These are phyloP conservation scores for Cinnamomum chago DNA, from an alignment of 164 flowering plant species.

Conservation along the genomic window DNA sequence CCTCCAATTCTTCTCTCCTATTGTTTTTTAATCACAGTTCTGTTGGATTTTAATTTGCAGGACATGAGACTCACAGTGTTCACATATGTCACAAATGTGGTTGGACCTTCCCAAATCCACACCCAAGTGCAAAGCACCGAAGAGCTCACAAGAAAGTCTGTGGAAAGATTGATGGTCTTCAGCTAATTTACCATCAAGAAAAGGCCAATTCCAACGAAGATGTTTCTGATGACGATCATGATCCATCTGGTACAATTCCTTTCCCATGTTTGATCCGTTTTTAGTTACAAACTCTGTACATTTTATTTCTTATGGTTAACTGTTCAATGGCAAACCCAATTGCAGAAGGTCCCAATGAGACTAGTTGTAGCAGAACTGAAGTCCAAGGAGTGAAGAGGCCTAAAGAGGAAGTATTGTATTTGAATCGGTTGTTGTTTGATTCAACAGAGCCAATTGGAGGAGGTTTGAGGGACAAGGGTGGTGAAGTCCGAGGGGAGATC, in stretches of 20 bases:
- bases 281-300: neutral
- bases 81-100: conserved; percentile 72
- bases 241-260: conserved; percentile 34
- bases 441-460: too few species aligned
- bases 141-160: conserved; percentile 80
- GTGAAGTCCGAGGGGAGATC: neutral
- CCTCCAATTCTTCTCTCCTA: neutral
- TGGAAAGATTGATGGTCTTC: conserved; percentile 61
- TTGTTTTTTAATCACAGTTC: neutral
- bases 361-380: neutral
- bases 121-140: conserved; percentile 76
- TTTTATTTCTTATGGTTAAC: neutral
- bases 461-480: too few species aligned
- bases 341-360: conserved; percentile 27
- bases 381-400: conserved; percentile 20
- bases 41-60: conserved; percentile 20
- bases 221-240: conserved; percentile 44
- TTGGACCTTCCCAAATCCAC: conserved; percentile 75
- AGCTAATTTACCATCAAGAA: conserved; percentile 21
- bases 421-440: too few species aligned
- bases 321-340: conserved; percentile 11
- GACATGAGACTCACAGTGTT: conserved; percentile 45
- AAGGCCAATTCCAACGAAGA: conserved; percentile 31
- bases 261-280: neutral
- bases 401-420: conserved; percentile 29